Conservation (phyloP, 805 yeast genomes). For the Yarrowia phangngaensis region DNA sequence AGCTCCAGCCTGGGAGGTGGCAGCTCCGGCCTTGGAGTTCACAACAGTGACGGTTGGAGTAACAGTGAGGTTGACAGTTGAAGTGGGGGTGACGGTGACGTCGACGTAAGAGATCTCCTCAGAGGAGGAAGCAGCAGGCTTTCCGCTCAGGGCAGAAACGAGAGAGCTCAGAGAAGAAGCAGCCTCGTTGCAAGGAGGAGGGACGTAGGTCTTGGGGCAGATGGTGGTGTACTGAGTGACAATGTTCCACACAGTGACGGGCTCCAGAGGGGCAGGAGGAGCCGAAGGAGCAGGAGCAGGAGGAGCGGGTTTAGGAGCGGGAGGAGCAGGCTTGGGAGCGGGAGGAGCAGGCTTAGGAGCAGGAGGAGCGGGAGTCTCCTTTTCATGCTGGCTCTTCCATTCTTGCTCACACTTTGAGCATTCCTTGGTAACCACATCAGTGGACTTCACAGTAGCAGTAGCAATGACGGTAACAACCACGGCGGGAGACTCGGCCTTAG, state of each 20-base stretch:
- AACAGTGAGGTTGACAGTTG: constrained; percentile 16
- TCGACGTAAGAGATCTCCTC: constrained; percentile 21
- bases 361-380: constrained; percentile 6
- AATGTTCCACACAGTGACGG: constrained; percentile 23
- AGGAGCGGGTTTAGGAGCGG: constrained; percentile 15
- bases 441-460: constrained; percentile 9
- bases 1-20: neutral
- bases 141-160: neutral
- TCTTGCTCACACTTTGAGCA: constrained; percentile 26
- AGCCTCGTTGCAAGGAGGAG: constrained; percentile 22
- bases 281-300: constrained; percentile 22
- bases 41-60: constrained; percentile 18
- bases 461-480: constrained; percentile 22
- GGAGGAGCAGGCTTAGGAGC: neutral
- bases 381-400: constrained; percentile 22
- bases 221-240: constrained; percentile 27
- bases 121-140: constrained; percentile 3
- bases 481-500: too few relatives aligned
- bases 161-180: constrained; percentile 11
- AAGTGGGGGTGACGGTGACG: constrained; percentile 22
- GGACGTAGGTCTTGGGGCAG: constrained; percentile 20
- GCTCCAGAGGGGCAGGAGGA: constrained; percentile 27
- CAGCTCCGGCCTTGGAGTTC: constrained; percentile 7
- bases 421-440: constrained; percentile 8
- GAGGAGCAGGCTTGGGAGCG: neutral